Percentiles rank a stretch among this genome's conserved stretches.
Conservation (phyloP, 768 basidiomycete species). For the Xanthoconium purpureum region DNA sequence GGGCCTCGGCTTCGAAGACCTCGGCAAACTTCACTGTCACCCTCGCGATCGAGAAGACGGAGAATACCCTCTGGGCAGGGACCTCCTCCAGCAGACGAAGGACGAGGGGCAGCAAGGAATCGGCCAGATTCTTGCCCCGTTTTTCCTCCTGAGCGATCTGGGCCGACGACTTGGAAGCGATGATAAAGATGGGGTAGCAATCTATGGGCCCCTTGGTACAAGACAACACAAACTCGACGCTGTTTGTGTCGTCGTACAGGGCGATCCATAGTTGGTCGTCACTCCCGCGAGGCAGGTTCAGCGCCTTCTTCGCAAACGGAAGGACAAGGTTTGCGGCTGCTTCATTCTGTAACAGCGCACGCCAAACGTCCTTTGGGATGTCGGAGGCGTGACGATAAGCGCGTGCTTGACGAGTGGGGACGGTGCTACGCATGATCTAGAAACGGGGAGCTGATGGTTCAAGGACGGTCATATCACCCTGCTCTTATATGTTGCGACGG, state of each 20-base stretch:
- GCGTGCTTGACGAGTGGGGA: not conserved
- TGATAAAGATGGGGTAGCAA: constrained; percentile 14
- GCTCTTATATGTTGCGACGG: constrained; percentile 11
- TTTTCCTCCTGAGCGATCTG: constrained; percentile 14
- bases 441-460: constrained; percentile 3
- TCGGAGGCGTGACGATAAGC: constrained; percentile 4
- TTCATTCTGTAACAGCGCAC: constrained; percentile 28
- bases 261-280: constrained; percentile 33
- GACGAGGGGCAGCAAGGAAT: constrained; percentile 11
- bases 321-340: constrained; percentile 39
- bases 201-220: constrained; percentile 3
- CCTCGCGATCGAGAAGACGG: constrained; percentile 56
- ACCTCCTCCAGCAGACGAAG: constrained; percentile 11
- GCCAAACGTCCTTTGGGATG: constrained; percentile 30
- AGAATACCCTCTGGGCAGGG: constrained; percentile 38
- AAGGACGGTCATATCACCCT: not conserved
- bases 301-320: constrained; percentile 36
- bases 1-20: constrained; percentile 47
- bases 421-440: constrained; percentile 13
- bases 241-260: constrained; percentile 17
- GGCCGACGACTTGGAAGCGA: constrained; percentile 12
- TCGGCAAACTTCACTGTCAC: constrained; percentile 46
- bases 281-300: not conserved
- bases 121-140: not conserved
- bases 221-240: constrained; percentile 9